Evolutionary conservation across 768 basidiomycete genomes (phyloP).

Genomic region (Mycena rebaudengoi): DNA sequence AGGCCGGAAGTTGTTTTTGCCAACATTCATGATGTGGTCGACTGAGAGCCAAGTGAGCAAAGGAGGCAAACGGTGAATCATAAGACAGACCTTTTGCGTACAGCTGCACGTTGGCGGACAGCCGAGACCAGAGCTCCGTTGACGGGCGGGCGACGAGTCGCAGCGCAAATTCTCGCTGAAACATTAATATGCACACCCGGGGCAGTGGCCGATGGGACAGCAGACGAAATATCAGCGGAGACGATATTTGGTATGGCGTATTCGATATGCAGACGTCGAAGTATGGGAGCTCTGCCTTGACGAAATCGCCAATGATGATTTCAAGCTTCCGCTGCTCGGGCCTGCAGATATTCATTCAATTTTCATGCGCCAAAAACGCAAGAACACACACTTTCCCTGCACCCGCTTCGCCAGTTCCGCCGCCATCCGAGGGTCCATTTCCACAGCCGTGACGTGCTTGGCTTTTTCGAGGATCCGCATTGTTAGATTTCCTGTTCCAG

Average conservation of each 20-base stretch:
- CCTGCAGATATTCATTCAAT: constrained; percentile 49
- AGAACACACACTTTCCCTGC: constrained; percentile 88
- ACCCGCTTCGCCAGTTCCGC: constrained; percentile 97
- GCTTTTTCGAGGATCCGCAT: constrained; percentile 93
- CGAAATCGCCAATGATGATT: constrained; percentile 96
- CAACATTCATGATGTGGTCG: constrained; percentile 95
- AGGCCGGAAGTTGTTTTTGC: constrained; percentile 96
- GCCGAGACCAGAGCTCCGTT: constrained; percentile 88
- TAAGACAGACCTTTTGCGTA: constrained; percentile 70
- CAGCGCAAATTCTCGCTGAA: constrained; percentile 97
- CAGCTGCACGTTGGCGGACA: constrained; percentile 96
- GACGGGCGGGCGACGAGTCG: constrained; percentile 89
- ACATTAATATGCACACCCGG: constrained; percentile 97
- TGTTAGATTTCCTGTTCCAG: constrained; percentile 96
- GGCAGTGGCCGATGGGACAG: constrained; percentile 95
- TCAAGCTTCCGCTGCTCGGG: constrained; percentile 96
- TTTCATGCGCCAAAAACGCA: neutral
- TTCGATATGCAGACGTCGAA: constrained; percentile 99
- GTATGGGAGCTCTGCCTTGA: constrained; percentile 97
- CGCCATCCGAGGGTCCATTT: constrained; percentile 99
- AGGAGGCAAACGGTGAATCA: no score
- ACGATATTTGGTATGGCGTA: constrained; percentile 99
- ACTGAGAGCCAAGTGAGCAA: constrained; percentile 46
- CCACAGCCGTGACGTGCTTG: constrained; percentile 90
- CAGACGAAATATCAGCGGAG: constrained; percentile 95